A percentile compares a stretch with the other conserved stretches of the same genome.
Evolutionary conservation across 345 rosid species (phyloP).

Genomic region (Chamaenerion angustifolium): DNA sequence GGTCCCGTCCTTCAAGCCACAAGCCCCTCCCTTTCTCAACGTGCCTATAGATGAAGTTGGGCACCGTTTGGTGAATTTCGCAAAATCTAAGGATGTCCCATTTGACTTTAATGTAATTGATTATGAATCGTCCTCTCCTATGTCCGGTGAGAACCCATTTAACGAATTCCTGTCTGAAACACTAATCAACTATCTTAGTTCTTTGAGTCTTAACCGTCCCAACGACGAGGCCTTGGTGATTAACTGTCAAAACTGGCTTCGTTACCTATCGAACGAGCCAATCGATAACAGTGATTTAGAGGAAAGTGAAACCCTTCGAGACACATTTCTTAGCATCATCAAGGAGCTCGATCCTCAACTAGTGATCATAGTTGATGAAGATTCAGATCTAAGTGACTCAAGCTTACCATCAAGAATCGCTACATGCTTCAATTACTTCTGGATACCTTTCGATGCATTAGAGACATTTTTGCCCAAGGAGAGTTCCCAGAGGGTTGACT

Average conservation of each 20-base stretch:
- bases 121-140: neutral
- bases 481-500: conserved; percentile 42
- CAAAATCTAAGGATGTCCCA: conserved; percentile 38
- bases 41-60: conserved; percentile 39
- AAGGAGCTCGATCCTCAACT: conserved; percentile 36
- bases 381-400: conserved; percentile 34
- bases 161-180: too few species aligned
- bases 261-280: conserved; percentile 33
- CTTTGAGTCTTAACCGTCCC: conserved; percentile 16
- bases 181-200: conserved; percentile 12
- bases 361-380: conserved; percentile 43
- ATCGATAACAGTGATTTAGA: too few species aligned
- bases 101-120: conserved; percentile 36
- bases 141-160: too few species aligned
- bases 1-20: conserved; percentile 37
- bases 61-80: conserved; percentile 42
- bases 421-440: conserved; percentile 48
- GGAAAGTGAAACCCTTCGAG: conserved; percentile 19
- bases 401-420: conserved; percentile 38
- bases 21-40: conserved; percentile 45
- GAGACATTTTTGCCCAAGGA: conserved; percentile 62
- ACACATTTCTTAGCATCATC: conserved; percentile 26
- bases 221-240: conserved; percentile 48
- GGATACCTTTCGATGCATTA: conserved; percentile 67
- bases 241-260: conserved; percentile 63